These are phyloP conservation scores for Camellia sinensis DNA, from an alignment of 148 eudicot species.

Conservation along the genomic window DNA sequence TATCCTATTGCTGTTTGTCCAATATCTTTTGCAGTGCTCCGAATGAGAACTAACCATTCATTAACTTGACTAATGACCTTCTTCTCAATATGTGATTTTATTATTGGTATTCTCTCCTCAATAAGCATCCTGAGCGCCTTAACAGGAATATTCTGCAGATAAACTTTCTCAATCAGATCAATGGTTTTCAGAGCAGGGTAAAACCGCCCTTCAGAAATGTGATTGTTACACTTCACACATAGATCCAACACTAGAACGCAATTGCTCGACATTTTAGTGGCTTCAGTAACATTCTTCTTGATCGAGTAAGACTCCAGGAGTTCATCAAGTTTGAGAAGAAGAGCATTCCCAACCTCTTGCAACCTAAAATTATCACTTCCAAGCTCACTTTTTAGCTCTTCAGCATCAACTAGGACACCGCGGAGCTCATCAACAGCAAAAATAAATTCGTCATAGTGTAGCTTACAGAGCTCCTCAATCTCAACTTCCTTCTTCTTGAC, in stretches of 20 bases:
- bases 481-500: constrained; percentile 87
- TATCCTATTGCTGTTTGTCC: constrained; percentile 82
- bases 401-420: constrained; percentile 91
- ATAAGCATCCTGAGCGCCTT: constrained; percentile 47
- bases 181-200: constrained; percentile 88
- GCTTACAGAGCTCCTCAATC: constrained; percentile 89
- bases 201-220: constrained; percentile 72
- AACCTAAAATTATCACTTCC: constrained; percentile 61
- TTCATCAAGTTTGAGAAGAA: constrained; percentile 70
- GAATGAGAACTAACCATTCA: constrained; percentile 86
- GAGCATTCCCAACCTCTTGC: constrained; percentile 76
- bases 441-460: constrained; percentile 86
- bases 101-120: constrained; percentile 64
- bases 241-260: constrained; percentile 69
- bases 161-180: constrained; percentile 73
- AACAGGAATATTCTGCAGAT: constrained; percentile 67
- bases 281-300: constrained; percentile 72
- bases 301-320: constrained; percentile 72
- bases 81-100: constrained; percentile 72
- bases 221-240: constrained; percentile 77
- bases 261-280: constrained; percentile 74
- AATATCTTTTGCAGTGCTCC: constrained; percentile 71
- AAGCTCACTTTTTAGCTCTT: constrained; percentile 80
- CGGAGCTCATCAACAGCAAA: constrained; percentile 91
- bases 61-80: constrained; percentile 72